Conservation (phyloP, 345 rosid genomes). For the Trapa incisa region DNA sequence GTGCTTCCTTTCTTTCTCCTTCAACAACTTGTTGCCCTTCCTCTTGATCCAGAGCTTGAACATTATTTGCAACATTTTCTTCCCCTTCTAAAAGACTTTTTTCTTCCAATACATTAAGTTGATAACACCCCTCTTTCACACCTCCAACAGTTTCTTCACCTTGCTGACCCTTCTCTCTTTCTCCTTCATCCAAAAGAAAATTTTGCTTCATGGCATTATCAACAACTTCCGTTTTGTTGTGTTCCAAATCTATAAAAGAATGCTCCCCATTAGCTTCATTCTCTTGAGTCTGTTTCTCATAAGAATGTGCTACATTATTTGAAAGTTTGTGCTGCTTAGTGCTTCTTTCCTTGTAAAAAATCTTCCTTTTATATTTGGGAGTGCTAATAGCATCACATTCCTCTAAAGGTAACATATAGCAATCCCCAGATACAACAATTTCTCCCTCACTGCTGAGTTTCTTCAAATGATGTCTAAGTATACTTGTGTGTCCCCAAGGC, state of each 20-base stretch:
- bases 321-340: not conserved
- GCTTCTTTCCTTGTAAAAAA: not conserved
- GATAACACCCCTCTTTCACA: not conserved
- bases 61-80: not conserved
- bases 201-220: not conserved
- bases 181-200: conserved; percentile 1
- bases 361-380: not conserved
- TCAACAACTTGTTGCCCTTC: not conserved
- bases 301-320: not conserved
- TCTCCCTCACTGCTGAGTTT: conserved; percentile 22
- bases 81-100: not conserved
- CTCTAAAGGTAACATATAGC: conserved; percentile 17
- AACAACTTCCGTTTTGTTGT: not conserved
- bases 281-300: not conserved
- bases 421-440: conserved; percentile 15
- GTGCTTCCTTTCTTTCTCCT: conserved; percentile 2
- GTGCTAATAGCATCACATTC: not conserved
- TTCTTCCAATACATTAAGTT: not conserved
- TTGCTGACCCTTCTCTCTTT: conserved; percentile 2
- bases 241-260: not conserved
- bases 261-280: not conserved
- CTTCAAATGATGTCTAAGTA: conserved; percentile 23
- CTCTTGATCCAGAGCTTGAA: not conserved
- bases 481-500: conserved; percentile 28
- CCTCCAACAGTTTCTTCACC: not conserved